A percentile compares a stretch with the other conserved stretches of the same genome.
phyloP scores from a whole-genome alignment of 257 asterid species.

The Salvia rosmarinus region DNA sequence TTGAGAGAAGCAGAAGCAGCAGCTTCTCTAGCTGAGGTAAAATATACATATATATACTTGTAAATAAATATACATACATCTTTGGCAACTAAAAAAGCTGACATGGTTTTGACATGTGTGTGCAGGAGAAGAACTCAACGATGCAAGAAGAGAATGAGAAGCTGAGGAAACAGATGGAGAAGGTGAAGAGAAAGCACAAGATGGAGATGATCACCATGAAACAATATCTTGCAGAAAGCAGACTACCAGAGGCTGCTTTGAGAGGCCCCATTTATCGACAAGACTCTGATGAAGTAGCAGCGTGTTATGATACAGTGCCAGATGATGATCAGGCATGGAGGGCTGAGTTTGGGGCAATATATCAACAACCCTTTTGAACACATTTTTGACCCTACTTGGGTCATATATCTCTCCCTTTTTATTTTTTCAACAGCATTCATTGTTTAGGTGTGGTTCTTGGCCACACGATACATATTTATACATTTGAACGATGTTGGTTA shows the following conservation, averaged over 20 bases:
- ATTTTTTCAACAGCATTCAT: not conserved
- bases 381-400: constrained; percentile 51
- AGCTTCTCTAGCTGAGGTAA: constrained; percentile 82
- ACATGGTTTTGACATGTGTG: no score
- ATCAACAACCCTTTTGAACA: constrained; percentile 69
- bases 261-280: constrained; percentile 55
- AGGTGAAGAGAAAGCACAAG: constrained; percentile 87
- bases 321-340: constrained; percentile 97
- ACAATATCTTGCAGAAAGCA: constrained; percentile 88
- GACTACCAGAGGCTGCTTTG: constrained; percentile 90
- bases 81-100: not conserved
- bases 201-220: constrained; percentile 97
- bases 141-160: constrained; percentile 80
- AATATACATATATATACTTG: not conserved
- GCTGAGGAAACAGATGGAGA: constrained; percentile 75
- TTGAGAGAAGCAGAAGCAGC: constrained; percentile 92
- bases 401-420: not conserved
- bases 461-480: not conserved
- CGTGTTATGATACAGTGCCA: constrained; percentile 35
- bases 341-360: constrained; percentile 94
- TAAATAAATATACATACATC: no score
- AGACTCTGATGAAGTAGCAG: constrained; percentile 45
- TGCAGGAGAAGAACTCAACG: constrained; percentile 62
- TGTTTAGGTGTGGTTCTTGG: not conserved
- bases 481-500: not conserved